phyloP scores from a whole-genome alignment of 768 basidiomycete genomes.

The Sarcodon aspratus region DNA sequence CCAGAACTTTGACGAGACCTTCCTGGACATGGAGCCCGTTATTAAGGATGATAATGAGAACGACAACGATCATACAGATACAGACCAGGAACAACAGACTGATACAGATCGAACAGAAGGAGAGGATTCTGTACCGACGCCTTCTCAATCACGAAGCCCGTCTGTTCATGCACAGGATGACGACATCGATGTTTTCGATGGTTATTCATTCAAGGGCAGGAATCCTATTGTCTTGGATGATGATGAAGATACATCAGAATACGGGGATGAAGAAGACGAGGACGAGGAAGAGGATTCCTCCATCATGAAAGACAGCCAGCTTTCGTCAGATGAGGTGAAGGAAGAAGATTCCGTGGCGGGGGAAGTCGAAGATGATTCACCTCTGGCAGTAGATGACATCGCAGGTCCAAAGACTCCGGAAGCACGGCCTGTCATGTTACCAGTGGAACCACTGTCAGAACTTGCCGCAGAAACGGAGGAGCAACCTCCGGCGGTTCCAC shows the following conservation, averaged over 20 bases:
- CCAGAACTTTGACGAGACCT: constrained; percentile 95
- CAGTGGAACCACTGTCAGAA: neutral
- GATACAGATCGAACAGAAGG: constrained; percentile 63
- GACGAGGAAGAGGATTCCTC: constrained; percentile 20
- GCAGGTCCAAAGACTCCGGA: constrained; percentile 70
- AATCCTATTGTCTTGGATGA: constrained; percentile 71
- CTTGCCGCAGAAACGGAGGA: constrained; percentile 2
- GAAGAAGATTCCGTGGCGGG: constrained; percentile 6
- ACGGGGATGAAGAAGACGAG: constrained; percentile 31
- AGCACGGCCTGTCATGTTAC: constrained; percentile 30
- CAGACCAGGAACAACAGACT: constrained; percentile 60
- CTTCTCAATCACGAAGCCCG: constrained; percentile 70
- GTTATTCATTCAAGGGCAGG: constrained; percentile 87
- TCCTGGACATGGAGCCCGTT: constrained; percentile 91
- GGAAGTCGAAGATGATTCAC: constrained; percentile 17
- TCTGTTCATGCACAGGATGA: constrained; percentile 44
- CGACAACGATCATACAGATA: constrained; percentile 38
- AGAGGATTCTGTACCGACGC: constrained; percentile 68
- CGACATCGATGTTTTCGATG: constrained; percentile 79
- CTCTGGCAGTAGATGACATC: constrained; percentile 18
- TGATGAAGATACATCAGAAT: constrained; percentile 46
- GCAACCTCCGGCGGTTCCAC: constrained; percentile 3
- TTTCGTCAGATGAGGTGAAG: constrained; percentile 8
- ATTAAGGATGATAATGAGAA: constrained; percentile 62
- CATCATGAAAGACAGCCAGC: constrained; percentile 6